Percentiles rank a stretch among this genome's conserved stretches.
Conservation (phyloP, 371 early-diverging fungal species). For the Capillidium heterosporum region DNA sequence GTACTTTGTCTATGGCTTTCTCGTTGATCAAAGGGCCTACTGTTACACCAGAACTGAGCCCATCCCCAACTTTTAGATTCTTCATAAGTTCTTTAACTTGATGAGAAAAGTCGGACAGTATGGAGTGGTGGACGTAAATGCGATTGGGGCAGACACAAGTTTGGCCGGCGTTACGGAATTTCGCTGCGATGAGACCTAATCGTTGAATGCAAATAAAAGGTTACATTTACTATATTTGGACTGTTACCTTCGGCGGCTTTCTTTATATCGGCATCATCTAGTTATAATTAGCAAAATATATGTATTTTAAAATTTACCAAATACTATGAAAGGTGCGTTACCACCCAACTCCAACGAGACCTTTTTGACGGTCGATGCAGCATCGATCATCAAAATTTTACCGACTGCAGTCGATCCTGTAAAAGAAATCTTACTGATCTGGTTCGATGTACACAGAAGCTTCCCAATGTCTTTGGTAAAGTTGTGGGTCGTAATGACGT, state of each 20-base stretch:
- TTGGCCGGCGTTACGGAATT: conserved; percentile 76
- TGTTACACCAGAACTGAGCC: conserved; percentile 34
- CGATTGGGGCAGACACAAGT: conserved; percentile 79
- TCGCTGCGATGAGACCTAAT: conserved; percentile 34
- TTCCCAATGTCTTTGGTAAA: conserved; percentile 43
- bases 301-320: conserved; percentile 28
- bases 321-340: conserved; percentile 81
- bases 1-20: conserved; percentile 45
- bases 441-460: conserved; percentile 41
- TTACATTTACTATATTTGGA: neutral
- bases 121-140: conserved; percentile 56
- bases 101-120: conserved; percentile 48
- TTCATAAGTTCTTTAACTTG: conserved; percentile 18
- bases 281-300: neutral
- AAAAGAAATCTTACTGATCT: conserved; percentile 55
- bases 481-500: conserved; percentile 46
- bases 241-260: conserved; percentile 24
- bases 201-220: neutral
- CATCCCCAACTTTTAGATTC: conserved; percentile 50
- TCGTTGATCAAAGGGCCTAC: conserved; percentile 68
- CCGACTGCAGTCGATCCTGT: conserved; percentile 67
- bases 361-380: conserved; percentile 53
- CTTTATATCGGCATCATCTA: conserved; percentile 38
- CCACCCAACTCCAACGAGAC: conserved; percentile 67
- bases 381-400: conserved; percentile 48